phyloP scores from a whole-genome alignment of 2,329 filamentous ascomycete species.

The Helminthosporium solani region DNA sequence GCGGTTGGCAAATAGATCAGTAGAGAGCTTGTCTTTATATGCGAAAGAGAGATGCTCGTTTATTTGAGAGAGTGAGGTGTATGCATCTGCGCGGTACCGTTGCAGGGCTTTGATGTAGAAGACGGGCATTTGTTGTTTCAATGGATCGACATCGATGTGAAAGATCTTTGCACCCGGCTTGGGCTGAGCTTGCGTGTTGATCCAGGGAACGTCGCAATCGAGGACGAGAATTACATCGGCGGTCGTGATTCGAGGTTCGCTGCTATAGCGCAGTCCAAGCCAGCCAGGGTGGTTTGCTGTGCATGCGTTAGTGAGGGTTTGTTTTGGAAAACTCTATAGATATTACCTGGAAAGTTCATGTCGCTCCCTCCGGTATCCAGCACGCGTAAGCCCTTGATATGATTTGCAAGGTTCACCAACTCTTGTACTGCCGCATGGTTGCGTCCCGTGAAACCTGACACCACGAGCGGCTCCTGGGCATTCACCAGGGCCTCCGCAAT shows the following conservation, averaged over 20 bases:
- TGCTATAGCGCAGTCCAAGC: constrained; percentile 68
- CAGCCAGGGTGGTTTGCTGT: constrained; percentile 55
- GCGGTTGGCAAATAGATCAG: constrained; percentile 46
- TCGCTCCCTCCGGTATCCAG: constrained; percentile 76
- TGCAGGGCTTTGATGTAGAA: constrained; percentile 58
- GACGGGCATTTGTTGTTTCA: constrained; percentile 63
- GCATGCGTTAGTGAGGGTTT: not conserved
- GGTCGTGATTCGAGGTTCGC: constrained; percentile 69
- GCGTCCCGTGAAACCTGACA: constrained; percentile 71
- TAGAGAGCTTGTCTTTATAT: constrained; percentile 41
- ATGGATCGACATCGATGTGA: constrained; percentile 66
- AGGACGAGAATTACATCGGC: constrained; percentile 84
- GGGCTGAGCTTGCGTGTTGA: constrained; percentile 71
- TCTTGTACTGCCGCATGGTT: constrained; percentile 64
- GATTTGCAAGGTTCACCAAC: constrained; percentile 67
- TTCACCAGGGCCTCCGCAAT: constrained; percentile 64
- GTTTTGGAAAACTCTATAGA: not conserved
- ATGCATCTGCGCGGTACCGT: constrained; percentile 54
- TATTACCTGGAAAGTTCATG: constrained; percentile 70
- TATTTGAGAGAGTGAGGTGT: constrained; percentile 67
- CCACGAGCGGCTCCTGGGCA: constrained; percentile 66
- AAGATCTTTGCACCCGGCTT: constrained; percentile 58
- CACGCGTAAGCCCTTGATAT: constrained; percentile 67
- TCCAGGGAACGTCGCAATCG: constrained; percentile 92
- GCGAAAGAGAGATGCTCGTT: constrained; percentile 58